These are phyloP conservation scores for Singerocomus inundabilis DNA, from an alignment of 1,284 basidiomycete genomes.

Conservation along the genomic window DNA sequence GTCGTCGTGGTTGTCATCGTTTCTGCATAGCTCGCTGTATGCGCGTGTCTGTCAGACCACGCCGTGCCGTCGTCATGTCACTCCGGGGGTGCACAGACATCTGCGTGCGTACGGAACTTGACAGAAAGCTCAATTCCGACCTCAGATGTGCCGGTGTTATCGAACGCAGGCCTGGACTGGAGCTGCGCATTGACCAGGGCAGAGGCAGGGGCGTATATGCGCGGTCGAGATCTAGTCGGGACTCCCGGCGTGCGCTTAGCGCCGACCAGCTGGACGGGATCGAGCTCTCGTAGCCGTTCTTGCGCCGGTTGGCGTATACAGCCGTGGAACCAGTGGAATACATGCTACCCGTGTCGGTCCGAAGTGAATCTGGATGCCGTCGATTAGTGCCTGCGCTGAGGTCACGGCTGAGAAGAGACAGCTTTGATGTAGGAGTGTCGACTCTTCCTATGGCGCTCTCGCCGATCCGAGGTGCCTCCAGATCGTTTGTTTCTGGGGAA, in stretches of 20 bases:
- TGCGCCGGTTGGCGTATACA: slow-evolving; percentile 25
- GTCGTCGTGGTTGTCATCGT: too few species aligned
- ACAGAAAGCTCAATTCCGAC: slow-evolving; percentile 5
- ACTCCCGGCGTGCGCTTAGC: slow-evolving; percentile 13
- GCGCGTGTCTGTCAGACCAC: neutral
- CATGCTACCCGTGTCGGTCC: slow-evolving; percentile 21
- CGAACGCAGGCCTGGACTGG: slow-evolving; percentile 4
- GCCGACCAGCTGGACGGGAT: slow-evolving; percentile 28
- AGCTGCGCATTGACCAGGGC: slow-evolving; percentile 1
- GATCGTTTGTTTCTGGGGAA: neutral
- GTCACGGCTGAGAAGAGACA: slow-evolving; percentile 11
- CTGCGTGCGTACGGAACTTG: slow-evolving; percentile 2
- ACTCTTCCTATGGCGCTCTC: neutral
- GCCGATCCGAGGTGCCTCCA: neutral
- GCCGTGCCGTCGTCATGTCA: neutral
- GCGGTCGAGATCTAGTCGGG: slow-evolving; percentile 16
- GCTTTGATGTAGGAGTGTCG: neutral
- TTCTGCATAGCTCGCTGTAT: neutral
- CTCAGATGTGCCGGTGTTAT: slow-evolving; percentile 11
- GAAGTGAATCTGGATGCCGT: slow-evolving; percentile 6
- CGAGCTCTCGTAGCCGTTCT: slow-evolving; percentile 24
- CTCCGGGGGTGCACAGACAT: slow-evolving; percentile 4
- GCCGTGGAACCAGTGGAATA: slow-evolving; percentile 30
- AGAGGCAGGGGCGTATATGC: slow-evolving; percentile 9
- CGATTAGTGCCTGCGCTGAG: neutral